A percentile compares a stretch with the other conserved stretches of the same genome.
phyloP scores from a whole-genome alignment of 345 rosid species.

The Turritis glabra region DNA sequence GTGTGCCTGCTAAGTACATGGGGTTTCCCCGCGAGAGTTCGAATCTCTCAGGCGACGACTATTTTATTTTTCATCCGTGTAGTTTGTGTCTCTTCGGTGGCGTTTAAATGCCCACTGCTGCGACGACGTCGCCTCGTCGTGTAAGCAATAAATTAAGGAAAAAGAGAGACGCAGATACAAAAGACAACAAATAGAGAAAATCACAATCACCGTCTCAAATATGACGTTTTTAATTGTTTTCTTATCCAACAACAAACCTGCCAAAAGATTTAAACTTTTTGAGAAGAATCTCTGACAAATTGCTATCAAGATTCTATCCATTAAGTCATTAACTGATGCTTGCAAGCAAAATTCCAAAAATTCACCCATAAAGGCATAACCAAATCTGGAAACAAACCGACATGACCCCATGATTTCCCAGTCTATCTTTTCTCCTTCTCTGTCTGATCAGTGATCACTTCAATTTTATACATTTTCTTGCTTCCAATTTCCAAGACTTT shows the following conservation, averaged over 20 bases:
- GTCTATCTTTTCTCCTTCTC: background rate
- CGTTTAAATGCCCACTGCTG: background rate
- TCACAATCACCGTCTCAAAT: no score
- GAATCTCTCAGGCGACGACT: constrained; percentile 78
- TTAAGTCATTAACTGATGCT: background rate
- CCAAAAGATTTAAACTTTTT: background rate
- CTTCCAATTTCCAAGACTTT: background rate
- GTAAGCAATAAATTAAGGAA: constrained; percentile 10
- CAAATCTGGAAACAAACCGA: constrained; percentile 12
- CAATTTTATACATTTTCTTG: background rate
- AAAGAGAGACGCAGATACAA: background rate
- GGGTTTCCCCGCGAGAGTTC: constrained; percentile 78
- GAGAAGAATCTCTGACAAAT: constrained; percentile 23
- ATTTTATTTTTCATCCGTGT: background rate
- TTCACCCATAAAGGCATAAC: constrained; percentile 15
- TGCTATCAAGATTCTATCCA: constrained; percentile 1
- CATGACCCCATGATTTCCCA: constrained; percentile 15
- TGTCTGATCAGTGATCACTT: background rate
- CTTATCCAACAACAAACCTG: no score
- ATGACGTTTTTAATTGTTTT: background rate
- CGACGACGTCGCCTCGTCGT: constrained; percentile 26
- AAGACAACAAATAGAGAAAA: no score
- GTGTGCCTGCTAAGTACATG: constrained; percentile 78
- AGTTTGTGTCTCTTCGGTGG: background rate
- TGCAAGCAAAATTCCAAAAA: constrained; percentile 9